phyloP scores from a whole-genome alignment of 1,284 basidiomycete genomes.

The Kalmanozyma brasiliensis region DNA sequence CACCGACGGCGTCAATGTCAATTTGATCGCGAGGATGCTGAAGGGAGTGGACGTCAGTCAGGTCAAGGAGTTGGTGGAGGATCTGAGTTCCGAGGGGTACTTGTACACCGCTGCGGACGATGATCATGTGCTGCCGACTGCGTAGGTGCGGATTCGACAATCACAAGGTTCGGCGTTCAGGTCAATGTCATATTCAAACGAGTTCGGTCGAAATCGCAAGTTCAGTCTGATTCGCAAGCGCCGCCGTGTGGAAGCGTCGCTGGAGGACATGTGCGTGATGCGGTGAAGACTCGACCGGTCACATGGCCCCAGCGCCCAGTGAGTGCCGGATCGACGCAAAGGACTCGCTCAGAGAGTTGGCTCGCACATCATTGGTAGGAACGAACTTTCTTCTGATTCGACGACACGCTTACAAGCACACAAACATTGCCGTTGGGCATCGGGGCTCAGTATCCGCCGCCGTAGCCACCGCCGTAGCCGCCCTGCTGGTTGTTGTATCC shows the following conservation, averaged over 20 bases:
- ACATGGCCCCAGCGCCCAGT: no score
- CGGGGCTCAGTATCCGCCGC: conserved; percentile 31
- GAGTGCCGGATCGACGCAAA: no score
- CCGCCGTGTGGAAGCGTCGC: not conserved
- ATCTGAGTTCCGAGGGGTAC: conserved; percentile 58
- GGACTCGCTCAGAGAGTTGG: no score
- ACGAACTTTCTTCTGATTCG: no score
- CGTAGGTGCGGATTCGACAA: conserved; percentile 13
- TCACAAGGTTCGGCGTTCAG: not conserved
- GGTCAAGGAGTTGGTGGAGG: conserved; percentile 56
- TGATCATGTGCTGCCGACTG: conserved; percentile 59
- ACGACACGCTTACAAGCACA: no score
- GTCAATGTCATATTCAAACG: no score
- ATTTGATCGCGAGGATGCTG: conserved; percentile 41
- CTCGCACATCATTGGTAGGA: no score
- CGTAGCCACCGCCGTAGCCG: conserved; percentile 17
- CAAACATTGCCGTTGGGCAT: no score
- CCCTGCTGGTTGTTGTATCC: conserved; percentile 1
- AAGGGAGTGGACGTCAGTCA: conserved; percentile 38
- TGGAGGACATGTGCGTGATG: no score
- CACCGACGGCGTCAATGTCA: conserved; percentile 55
- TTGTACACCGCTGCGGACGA: conserved; percentile 62
- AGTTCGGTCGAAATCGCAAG: no score
- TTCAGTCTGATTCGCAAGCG: no score
- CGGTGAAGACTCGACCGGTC: no score